phyloP scores from a whole-genome alignment of 805 yeast species.

The Barnettozyma sp. region DNA sequence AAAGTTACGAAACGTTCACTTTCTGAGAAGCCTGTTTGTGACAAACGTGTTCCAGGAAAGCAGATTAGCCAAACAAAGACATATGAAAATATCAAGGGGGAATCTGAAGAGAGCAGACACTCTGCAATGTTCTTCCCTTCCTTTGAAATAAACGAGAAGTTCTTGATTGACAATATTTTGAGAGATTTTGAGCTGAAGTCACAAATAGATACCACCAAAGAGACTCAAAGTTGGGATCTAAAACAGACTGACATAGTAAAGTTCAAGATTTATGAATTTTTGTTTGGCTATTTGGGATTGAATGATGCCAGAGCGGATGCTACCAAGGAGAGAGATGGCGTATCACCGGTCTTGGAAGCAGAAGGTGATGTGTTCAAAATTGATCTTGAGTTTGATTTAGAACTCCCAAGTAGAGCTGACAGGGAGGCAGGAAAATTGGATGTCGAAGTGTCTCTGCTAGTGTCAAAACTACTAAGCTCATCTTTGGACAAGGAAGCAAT shows the following conservation, averaged over 20 bases:
- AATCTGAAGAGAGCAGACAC: too few relatives aligned
- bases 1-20: not conserved
- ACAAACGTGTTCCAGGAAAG: not conserved
- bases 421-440: not conserved
- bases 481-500: conserved; percentile 7
- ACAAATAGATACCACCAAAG: conserved; percentile 3
- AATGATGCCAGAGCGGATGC: conserved; percentile 10
- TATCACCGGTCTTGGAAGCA: not conserved
- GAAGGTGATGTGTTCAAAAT: conserved; percentile 9
- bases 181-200: conserved; percentile 6
- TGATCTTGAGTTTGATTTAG: conserved; percentile 7
- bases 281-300: conserved; percentile 12
- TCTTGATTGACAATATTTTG: conserved; percentile 13
- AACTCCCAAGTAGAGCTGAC: not conserved
- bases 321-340: not conserved
- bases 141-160: conserved; percentile 8
- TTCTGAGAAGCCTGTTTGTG: too few relatives aligned
- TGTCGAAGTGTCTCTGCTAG: conserved; percentile 7
- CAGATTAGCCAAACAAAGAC: not conserved
- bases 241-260: conserved; percentile 10
- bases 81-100: not conserved
- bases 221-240: conserved; percentile 5
- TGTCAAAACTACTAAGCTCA: conserved; percentile 15
- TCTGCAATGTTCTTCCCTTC: conserved; percentile 10
- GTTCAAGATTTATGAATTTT: conserved; percentile 16